These are phyloP conservation scores for Termitomyces sp. DNA, from an alignment of 768 basidiomycete genomes.

Conservation along the genomic window DNA sequence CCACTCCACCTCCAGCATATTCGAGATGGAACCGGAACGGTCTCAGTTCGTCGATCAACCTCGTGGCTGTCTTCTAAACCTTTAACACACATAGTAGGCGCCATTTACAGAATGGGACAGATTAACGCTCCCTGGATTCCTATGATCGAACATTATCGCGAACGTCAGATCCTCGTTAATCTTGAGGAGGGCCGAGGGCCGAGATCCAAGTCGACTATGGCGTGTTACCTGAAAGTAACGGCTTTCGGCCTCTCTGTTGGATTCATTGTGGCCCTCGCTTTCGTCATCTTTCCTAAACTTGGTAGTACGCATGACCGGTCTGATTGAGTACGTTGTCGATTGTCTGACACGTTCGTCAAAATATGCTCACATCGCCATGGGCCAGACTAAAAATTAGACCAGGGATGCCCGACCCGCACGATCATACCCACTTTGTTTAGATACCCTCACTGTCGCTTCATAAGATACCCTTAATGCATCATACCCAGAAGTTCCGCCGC, in stretches of 20 bases:
- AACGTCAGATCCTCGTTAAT: neutral
- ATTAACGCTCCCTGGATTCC: neutral
- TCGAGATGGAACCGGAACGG: neutral
- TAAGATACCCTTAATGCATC: neutral
- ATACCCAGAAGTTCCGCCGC: neutral
- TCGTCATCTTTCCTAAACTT: slow-evolving; percentile 1
- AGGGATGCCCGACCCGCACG: neutral
- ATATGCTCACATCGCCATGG: neutral
- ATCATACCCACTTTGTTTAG: neutral
- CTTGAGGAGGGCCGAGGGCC: neutral
- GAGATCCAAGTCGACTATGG: neutral
- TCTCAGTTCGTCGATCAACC: neutral
- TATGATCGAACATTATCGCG: neutral
- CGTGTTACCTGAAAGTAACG: neutral
- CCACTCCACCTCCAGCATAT: neutral
- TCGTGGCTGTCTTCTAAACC: neutral
- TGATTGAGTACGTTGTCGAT: neutral
- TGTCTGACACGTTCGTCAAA: neutral
- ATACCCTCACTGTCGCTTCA: neutral
- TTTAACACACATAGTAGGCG: neutral
- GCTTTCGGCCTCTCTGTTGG: neutral
- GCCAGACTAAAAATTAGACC: neutral
- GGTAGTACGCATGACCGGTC: neutral
- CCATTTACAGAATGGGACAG: neutral
- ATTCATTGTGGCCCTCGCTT: neutral